Evolutionary conservation across 306 rosid species (phyloP).

Genomic region (Pyrus pyrifolia): DNA sequence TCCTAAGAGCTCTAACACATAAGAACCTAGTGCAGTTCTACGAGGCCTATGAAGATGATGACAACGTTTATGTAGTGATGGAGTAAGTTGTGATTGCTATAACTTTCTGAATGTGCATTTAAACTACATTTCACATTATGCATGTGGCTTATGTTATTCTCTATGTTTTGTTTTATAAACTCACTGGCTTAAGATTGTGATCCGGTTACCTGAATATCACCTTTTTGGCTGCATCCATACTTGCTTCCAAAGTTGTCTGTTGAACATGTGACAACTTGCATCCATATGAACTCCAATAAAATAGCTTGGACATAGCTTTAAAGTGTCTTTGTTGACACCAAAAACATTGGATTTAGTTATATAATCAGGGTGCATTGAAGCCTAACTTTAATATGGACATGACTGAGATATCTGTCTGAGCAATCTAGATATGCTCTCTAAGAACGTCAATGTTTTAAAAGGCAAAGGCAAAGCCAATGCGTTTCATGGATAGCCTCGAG

Average conservation of each 20-base stretch:
- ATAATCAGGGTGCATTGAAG: background rate
- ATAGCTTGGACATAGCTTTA: background rate
- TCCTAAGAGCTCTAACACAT: slow-evolving; percentile 66
- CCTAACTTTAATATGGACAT: background rate
- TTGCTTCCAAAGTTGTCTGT: background rate
- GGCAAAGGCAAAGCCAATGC: too few relatives aligned
- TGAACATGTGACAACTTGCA: background rate
- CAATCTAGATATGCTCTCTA: background rate
- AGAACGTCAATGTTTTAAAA: too few relatives aligned
- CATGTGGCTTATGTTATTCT: background rate
- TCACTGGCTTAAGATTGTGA: background rate
- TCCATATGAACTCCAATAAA: background rate
- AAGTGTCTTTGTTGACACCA: background rate
- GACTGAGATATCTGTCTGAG: background rate
- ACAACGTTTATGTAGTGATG: slow-evolving; percentile 71
- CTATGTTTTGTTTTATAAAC: too few relatives aligned
- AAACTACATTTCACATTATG: background rate
- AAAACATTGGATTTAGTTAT: background rate
- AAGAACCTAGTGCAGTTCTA: slow-evolving; percentile 73
- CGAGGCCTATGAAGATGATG: slow-evolving; percentile 78
- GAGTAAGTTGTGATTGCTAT: slow-evolving; percentile 53
- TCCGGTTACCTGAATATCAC: background rate
- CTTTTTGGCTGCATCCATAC: background rate
- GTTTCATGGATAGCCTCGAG: too few relatives aligned
- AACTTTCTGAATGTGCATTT: background rate